A percentile compares a stretch with the other conserved stretches of the same genome.
Conservation (phyloP, 441 rosid species). For the Iberis amara region DNA sequence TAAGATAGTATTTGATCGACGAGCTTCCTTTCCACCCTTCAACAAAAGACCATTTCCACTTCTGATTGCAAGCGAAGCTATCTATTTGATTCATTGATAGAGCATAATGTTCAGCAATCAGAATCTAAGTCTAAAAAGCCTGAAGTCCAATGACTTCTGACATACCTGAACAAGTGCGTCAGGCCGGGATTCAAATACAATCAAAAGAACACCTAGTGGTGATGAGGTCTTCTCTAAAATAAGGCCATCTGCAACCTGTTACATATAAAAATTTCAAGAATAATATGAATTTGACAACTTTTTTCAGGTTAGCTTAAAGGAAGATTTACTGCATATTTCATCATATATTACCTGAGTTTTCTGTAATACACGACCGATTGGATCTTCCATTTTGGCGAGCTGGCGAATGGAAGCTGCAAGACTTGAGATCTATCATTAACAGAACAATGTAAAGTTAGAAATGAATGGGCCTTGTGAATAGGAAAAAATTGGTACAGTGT, state of each 20-base stretch:
- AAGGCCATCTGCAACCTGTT: constrained; percentile 91
- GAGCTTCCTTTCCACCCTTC: constrained; percentile 98
- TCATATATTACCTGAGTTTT: constrained; percentile 62
- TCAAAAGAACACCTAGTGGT: constrained; percentile 91
- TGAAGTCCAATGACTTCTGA: constrained; percentile 5
- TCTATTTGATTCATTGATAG: constrained; percentile 45
- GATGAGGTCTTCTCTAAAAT: constrained; percentile 88
- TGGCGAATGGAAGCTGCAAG: constrained; percentile 74
- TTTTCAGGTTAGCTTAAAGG: too few relatives aligned
- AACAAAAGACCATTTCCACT: constrained; percentile 92
- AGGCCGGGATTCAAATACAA: constrained; percentile 96
- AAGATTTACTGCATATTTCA: too few relatives aligned
- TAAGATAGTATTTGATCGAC: constrained; percentile 82
- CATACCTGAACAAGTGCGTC: constrained; percentile 95
- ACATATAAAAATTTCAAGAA: too few relatives aligned
- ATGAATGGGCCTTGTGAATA: constrained; percentile 1
- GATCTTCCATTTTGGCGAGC: constrained; percentile 96
- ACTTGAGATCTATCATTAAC: constrained; percentile 57
- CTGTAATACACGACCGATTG: constrained; percentile 76
- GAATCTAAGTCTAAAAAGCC: not conserved
- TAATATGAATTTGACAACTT: too few relatives aligned
- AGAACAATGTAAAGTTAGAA: constrained; percentile 7
- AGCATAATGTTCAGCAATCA: constrained; percentile 14
- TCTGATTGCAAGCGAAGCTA: constrained; percentile 89
- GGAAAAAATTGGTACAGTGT: not conserved